Evolutionary conservation across 2,329 filamentous ascomycete genomes (phyloP).

Genomic region (Clonostachys rosea): DNA sequence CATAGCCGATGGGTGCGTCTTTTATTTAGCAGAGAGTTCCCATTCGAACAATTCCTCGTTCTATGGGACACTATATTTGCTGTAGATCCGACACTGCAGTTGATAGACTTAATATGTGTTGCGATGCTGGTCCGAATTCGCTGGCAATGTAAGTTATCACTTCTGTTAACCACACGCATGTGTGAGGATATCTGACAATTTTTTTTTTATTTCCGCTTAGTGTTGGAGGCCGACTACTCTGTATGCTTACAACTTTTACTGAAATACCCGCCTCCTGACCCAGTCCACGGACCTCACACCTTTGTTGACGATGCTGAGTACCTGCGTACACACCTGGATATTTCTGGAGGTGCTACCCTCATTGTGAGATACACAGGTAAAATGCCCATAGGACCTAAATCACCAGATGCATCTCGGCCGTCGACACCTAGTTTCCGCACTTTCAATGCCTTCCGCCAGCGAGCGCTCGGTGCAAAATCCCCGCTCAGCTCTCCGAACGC

Average conservation of each 20-base stretch:
- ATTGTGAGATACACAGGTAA: slow-evolving; percentile 68
- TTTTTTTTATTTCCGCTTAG: slow-evolving; percentile 31
- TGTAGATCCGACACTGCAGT: slow-evolving; percentile 71
- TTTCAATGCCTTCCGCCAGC: slow-evolving; percentile 29
- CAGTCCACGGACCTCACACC: slow-evolving; percentile 63
- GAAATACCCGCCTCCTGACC: slow-evolving; percentile 69
- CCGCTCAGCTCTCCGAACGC: slow-evolving; percentile 41
- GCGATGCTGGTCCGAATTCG: slow-evolving; percentile 90
- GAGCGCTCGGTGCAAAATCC: slow-evolving; percentile 31
- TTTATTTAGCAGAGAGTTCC: slow-evolving; percentile 88
- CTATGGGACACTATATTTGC: slow-evolving; percentile 93
- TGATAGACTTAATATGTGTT: slow-evolving; percentile 88
- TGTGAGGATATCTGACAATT: not conserved
- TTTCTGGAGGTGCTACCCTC: slow-evolving; percentile 57
- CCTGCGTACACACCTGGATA: slow-evolving; percentile 59
- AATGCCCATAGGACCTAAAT: slow-evolving; percentile 29
- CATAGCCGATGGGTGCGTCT: slow-evolving; percentile 89
- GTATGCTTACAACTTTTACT: slow-evolving; percentile 76
- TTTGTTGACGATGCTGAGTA: slow-evolving; percentile 85
- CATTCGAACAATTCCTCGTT: slow-evolving; percentile 75
- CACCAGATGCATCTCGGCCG: slow-evolving; percentile 14
- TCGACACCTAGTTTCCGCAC: slow-evolving; percentile 27
- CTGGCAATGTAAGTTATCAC: slow-evolving; percentile 68
- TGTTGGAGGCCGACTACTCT: slow-evolving; percentile 85
- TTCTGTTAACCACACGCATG: too few relatives aligned